phyloP scores from a whole-genome alignment of 2,329 filamentous ascomycete species.

The Lecanicillium sp. region DNA sequence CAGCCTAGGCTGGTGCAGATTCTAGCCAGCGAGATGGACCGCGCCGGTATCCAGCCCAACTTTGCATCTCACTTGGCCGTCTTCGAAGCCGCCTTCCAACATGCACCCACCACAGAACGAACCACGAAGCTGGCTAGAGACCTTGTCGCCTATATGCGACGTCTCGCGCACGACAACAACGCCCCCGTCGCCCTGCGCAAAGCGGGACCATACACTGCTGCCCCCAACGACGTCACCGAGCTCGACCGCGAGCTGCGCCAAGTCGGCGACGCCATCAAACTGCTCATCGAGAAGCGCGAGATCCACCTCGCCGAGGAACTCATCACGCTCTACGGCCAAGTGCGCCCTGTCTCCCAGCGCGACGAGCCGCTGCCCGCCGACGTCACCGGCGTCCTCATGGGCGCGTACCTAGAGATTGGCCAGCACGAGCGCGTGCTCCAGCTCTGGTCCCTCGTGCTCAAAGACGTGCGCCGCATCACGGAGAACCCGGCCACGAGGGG shows the following conservation, averaged over 20 bases:
- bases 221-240: slow-evolving; percentile 18
- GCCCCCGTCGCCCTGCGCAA: slow-evolving; percentile 1
- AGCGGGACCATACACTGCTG: not conserved
- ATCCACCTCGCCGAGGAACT: slow-evolving; percentile 52
- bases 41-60: slow-evolving; percentile 35
- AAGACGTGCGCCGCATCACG: slow-evolving; percentile 42
- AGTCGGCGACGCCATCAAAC: slow-evolving; percentile 28
- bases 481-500: slow-evolving; percentile 15
- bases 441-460: slow-evolving; percentile 67
- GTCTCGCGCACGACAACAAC: slow-evolving; percentile 16
- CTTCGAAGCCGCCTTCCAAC: slow-evolving; percentile 32
- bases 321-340: slow-evolving; percentile 45
- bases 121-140: slow-evolving; percentile 23
- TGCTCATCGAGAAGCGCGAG: slow-evolving; percentile 32
- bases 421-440: slow-evolving; percentile 55
- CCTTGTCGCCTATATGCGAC: slow-evolving; percentile 26
- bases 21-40: slow-evolving; percentile 38
- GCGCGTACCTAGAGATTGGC: slow-evolving; percentile 50
- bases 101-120: slow-evolving; percentile 20
- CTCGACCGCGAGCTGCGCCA: slow-evolving; percentile 23
- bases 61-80: slow-evolving; percentile 38
- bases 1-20: slow-evolving; percentile 31
- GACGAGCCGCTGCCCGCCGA: slow-evolving; percentile 40
- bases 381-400: slow-evolving; percentile 63
- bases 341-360: slow-evolving; percentile 30